A percentile compares a stretch with the other conserved stretches of the same genome.
Conservation (phyloP, 768 basidiomycete species). For the Rhodotorula paludigena region DNA sequence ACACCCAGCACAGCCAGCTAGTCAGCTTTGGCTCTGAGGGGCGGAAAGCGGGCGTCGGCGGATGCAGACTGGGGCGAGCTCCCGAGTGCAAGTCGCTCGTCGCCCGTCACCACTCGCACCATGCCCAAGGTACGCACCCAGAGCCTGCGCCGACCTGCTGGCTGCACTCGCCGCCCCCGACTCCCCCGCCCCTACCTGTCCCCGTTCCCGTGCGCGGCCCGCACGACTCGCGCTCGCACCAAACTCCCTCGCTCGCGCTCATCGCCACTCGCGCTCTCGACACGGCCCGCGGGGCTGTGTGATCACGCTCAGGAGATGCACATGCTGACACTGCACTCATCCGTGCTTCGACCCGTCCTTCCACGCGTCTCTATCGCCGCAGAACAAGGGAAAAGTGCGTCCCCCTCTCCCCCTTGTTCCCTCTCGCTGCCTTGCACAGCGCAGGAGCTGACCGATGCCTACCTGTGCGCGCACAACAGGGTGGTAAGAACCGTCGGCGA, state of each 20-base stretch:
- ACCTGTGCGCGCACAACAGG: slow-evolving; percentile 56
- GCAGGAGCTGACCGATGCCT: neutral
- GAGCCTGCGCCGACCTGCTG: accelerated
- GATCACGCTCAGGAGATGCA: no score
- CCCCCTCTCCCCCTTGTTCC: no score
- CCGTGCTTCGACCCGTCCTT: neutral
- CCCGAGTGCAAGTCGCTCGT: neutral
- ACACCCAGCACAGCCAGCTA: no score
- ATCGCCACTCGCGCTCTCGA: neutral
- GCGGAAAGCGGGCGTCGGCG: neutral
- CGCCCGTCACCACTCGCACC: neutral
- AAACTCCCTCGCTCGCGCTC: neutral
- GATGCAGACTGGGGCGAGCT: neutral
- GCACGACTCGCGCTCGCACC: neutral
- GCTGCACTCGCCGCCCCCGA: neutral
- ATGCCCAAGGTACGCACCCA: neutral
- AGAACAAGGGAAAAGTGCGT: slow-evolving; percentile 39
- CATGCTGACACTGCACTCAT: neutral
- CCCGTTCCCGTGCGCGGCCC: neutral
- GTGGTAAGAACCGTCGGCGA: slow-evolving; percentile 97
- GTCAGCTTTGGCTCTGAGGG: no score
- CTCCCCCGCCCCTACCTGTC: neutral
- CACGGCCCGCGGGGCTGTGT: neutral
- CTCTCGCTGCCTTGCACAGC: neutral
- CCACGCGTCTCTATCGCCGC: no score